Evolutionary conservation across 345 rosid species (phyloP).

Genomic region (Populus tremula): DNA sequence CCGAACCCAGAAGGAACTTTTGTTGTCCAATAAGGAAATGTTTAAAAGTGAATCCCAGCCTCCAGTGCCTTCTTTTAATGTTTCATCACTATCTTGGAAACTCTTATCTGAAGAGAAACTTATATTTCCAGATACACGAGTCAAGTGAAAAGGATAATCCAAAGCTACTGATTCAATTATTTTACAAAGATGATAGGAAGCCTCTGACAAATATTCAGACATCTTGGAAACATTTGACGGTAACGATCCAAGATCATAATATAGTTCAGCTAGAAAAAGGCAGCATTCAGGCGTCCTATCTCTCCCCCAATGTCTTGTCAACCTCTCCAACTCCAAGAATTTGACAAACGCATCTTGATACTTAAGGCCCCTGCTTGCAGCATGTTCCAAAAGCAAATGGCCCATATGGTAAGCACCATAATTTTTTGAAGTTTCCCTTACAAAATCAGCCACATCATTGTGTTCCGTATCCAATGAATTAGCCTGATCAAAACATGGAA

Average conservation of each 20-base stretch:
- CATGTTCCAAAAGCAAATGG: constrained; percentile 83
- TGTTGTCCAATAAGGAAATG: constrained; percentile 33
- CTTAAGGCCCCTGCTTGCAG: constrained; percentile 41
- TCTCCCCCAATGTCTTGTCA: constrained; percentile 78
- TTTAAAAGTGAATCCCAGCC: constrained; percentile 28
- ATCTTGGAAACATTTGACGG: constrained; percentile 46
- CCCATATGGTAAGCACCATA: constrained; percentile 83
- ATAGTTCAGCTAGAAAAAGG: constrained; percentile 90
- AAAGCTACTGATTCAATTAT: constrained; percentile 83
- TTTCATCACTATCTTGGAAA: constrained; percentile 36
- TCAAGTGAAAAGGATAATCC: constrained; percentile 45
- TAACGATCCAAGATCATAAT: constrained; percentile 62
- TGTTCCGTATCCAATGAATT: constrained; percentile 45
- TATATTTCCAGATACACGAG: constrained; percentile 29
- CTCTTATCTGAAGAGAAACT: constrained; percentile 32
- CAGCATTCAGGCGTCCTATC: constrained; percentile 82
- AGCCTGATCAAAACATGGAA: constrained; percentile 34
- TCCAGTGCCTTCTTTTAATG: constrained; percentile 18
- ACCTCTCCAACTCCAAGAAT: constrained; percentile 75
- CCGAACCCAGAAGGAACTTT: constrained; percentile 72
- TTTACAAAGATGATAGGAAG: constrained; percentile 84
- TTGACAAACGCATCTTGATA: constrained; percentile 54
- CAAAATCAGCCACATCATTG: constrained; percentile 48
- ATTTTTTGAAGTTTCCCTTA: constrained; percentile 63
- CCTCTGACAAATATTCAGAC: constrained; percentile 59